Evolutionary conservation across 345 rosid genomes (phyloP).

Genomic region (Luvunga scandens): DNA sequence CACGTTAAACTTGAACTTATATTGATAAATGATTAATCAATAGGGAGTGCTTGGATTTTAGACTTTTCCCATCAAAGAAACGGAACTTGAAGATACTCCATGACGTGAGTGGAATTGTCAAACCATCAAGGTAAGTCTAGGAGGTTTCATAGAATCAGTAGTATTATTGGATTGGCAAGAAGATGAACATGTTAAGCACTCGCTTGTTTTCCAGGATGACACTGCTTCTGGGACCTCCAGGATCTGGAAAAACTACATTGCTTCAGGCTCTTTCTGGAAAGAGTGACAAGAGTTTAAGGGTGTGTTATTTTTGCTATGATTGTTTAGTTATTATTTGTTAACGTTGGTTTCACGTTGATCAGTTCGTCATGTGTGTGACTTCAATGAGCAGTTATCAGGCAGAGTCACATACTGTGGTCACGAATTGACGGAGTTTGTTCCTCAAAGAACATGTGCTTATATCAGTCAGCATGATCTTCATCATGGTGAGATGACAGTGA

Average conservation of each 20-base stretch:
- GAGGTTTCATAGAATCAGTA: background rate
- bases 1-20: background rate
- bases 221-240: constrained; percentile 64
- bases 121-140: constrained; percentile 47
- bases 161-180: background rate
- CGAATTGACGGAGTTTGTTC: constrained; percentile 44
- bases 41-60: constrained; percentile 39
- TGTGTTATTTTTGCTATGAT: constrained; percentile 13
- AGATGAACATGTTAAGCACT: background rate
- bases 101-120: constrained; percentile 40
- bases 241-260: constrained; percentile 58
- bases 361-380: background rate
- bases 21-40: background rate
- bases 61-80: constrained; percentile 48
- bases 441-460: constrained; percentile 61
- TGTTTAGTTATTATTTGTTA: background rate
- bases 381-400: constrained; percentile 36
- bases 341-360: background rate
- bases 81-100: constrained; percentile 40
- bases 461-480: constrained; percentile 67
- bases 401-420: constrained; percentile 51
- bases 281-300: constrained; percentile 36
- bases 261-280: constrained; percentile 50
- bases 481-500: constrained; percentile 62
- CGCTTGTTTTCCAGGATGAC: constrained; percentile 43